Evolutionary conservation across 1,139 yeast species (phyloP), one percentile per base, ranked within the genome.

Genomic region (Geotrichum fermentans): DNA sequence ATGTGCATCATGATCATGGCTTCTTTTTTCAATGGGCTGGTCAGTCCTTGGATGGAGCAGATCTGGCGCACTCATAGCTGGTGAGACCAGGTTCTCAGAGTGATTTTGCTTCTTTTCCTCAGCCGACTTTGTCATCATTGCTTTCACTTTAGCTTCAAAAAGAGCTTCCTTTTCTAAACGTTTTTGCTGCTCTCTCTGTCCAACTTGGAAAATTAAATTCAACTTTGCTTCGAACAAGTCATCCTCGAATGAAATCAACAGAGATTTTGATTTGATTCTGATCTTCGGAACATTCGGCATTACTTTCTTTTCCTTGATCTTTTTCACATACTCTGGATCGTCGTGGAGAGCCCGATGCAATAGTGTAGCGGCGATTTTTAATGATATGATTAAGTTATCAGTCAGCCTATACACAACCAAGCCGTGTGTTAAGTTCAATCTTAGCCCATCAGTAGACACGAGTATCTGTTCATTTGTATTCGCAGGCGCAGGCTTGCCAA

Each of bases 141-240:
- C 58, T 29, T 57, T 58, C 13, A 66, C 60, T 43, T 68, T 69
- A 35, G 64, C 62, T 34, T 83, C 82, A 60, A 85, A 83, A 4
- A 79, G 67, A 4, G 68, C 66, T 38, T 72, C 64, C 58, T 83
- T 79, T 42, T 82, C 89, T 40, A 78, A 52, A 47, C 97, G 70
- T 51, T 75, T 73, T 51, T 77, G 71, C 61, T 86, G 95, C 60
- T 88, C 97, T 3, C 77, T 67, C 45, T 75, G 56, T 1, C 96
- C 96, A 30, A 87, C 74, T 60, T 85, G 92, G 64, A 78, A 86
- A 22, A 86, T 82, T 76, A 84, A 75, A 38, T 78, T 79, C 51
- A 90, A 67, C 57, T 88, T 83, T 1, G 83, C 68, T 65, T 90
- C 98, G 63, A 92, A 88, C 4, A 94, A 88, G 66, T 90, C 96